Evolutionary conservation across 768 basidiomycete genomes (phyloP), one percentile per base, ranked within the genome.

Genomic region (Lactarius indigo): DNA sequence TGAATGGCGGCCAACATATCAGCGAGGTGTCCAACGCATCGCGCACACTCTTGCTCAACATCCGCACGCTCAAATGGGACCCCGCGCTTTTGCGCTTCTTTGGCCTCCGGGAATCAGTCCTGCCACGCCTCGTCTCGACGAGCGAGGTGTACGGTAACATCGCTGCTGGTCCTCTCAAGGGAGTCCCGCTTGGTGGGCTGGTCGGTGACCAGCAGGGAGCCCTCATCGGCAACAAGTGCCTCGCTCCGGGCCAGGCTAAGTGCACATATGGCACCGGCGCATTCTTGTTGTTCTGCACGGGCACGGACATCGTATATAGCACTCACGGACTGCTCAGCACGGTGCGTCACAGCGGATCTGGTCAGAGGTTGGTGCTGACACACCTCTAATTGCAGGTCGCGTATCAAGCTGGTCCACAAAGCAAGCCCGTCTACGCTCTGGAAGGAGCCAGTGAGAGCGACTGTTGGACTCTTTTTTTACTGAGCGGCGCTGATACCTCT

Each of bases 171-270:
- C 73, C 87, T 3, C 80, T 94, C 68, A 80, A 81, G 70, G 93
- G 91, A 47, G 82, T 94, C 13, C 89, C 89, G 10, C 92, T 99
- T 61, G 95, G 88, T 42, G 96, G 96, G 26, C 85, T 98, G 57
- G 87, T 96, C 9, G 97, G 97, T n/a, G 97, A 99, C 75, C 97
- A 99, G 79, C 97, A 99, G 76, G 97, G 91, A 6, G 96, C 96
- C 28, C 80, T 99, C 28, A 87, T 98, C 59, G 97, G 96, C 0
- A 98, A 99, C 80, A 98, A 97, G 76, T 98, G 97, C 74, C 76
- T 99, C 62, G 81, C 74, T n/a, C 82, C 85, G 70, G 96, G 96
- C 20, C 91, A 98, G 75, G 96, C 96, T 2, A 99, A 99, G 78
- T 97, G 95, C 78, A 99, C 97, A 5, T 99, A 96, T 72, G 96